Conservation (phyloP, 1,284 basidiomycete genomes). For the Moesziomyces parantarcticus region DNA sequence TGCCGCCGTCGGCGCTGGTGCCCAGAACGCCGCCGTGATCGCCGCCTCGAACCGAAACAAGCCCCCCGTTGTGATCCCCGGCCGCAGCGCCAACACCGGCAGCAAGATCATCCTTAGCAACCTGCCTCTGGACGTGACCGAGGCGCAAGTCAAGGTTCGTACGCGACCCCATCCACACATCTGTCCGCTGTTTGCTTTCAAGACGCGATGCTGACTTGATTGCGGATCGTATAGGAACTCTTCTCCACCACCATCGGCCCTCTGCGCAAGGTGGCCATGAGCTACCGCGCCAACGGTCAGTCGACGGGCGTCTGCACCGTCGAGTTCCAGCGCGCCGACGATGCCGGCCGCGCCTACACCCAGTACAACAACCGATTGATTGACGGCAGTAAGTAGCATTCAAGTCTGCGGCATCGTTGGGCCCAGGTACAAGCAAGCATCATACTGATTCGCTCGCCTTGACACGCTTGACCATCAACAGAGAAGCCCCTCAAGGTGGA, state of each 20-base stretch:
- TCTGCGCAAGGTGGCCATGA: slow-evolving; percentile 82
- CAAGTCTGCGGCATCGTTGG: too few relatives aligned
- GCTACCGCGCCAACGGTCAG: slow-evolving; percentile 84
- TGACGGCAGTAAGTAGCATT: slow-evolving; percentile 84
- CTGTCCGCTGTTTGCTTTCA: not conserved
- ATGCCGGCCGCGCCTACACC: slow-evolving; percentile 89
- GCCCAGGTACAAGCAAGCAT: too few relatives aligned
- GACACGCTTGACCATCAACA: slow-evolving; percentile 47
- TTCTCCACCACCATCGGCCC: slow-evolving; percentile 91
- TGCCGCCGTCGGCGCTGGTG: slow-evolving; percentile 56
- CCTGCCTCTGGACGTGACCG: slow-evolving; percentile 92
- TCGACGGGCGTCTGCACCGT: slow-evolving; percentile 91
- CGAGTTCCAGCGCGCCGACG: slow-evolving; percentile 85
- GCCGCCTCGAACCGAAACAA: slow-evolving; percentile 64
- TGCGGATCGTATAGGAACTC: slow-evolving; percentile 75
- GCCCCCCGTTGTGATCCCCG: slow-evolving; percentile 65
- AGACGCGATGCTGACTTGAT: not conserved
- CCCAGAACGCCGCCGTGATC: slow-evolving; percentile 56
- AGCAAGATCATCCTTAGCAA: slow-evolving; percentile 97
- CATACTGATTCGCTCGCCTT: not conserved
- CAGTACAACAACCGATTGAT: slow-evolving; percentile 98
- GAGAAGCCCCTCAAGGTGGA: slow-evolving; percentile 97
- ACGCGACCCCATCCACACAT: not conserved
- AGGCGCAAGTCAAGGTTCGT: slow-evolving; percentile 83
- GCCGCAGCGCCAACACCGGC: slow-evolving; percentile 51